Base-by-base conservation (phyloP, 2,329 filamentous ascomycete species). In the Scedosporium apiospermum region DNA sequence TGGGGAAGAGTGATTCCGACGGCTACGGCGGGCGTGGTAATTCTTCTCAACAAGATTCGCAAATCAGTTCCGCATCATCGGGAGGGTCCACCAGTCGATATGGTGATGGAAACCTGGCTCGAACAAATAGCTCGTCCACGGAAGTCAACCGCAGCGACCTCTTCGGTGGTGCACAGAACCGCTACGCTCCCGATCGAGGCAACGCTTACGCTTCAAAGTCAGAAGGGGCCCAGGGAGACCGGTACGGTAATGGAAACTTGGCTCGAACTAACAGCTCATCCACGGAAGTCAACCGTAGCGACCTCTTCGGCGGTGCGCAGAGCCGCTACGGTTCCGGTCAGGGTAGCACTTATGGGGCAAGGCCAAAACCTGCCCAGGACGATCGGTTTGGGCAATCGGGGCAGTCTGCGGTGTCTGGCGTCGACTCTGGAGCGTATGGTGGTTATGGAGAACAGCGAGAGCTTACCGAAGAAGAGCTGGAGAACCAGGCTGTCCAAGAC, bases 401-500 rank as follows among this genome's bases (percentile, higher is more conserved):
- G n/a, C 27, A 53, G 26, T 51, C 41, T 38, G 61, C 51, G 1
- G 55, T 34, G 26, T 63, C 61, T 58, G 61, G 21, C 2, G 61
- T 30, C 18, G 55, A 23, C 21, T 41, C 61, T 16, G 70, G 68
- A 42, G 70, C 70, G 12, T 81, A 79, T 63, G 82, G 78, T 27
- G 82, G 80, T 30, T 86, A 86, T 65, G 83, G 90, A 61, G 86
- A 88, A 63, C 82, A 89, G 64, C 84, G 90, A 58, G 85, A 96
- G 72, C 77, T 96, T 67, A 96, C 91, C 0, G 91, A 87, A 1
- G 91, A 97, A 67, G 85, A 85, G 80, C 77, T 91, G 71, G 91
- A 96, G 63, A 78, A 83, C 77, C 75, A 88, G 66, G 87, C 95
- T 64, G 83, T 93, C 12, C 80, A 86, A 64, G 84, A 85, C 0